A percentile compares a stretch with the other conserved stretches of the same genome.
phyloP scores from a whole-genome alignment of 2,329 filamentous ascomycete species.

The Neopestalotiopsis sp. region DNA sequence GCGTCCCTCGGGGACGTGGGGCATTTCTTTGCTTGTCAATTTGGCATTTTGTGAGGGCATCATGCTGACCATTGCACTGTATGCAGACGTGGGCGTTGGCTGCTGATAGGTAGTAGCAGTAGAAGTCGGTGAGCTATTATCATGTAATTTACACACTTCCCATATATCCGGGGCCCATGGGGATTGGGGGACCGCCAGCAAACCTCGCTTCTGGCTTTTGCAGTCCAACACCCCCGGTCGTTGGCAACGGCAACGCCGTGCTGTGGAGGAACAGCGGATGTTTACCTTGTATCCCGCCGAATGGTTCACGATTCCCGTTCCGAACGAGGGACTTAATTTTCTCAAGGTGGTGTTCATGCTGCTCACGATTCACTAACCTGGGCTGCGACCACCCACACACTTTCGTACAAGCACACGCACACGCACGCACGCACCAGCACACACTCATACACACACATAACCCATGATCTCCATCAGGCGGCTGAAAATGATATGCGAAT shows the following conservation, averaged over 20 bases:
- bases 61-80: constrained; percentile 2
- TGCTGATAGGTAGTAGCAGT: neutral
- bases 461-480: neutral
- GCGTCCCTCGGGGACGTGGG: too few species aligned
- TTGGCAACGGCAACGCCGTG: neutral
- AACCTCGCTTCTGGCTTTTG: neutral
- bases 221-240: neutral
- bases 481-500: neutral
- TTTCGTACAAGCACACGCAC: neutral
- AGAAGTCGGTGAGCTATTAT: constrained; percentile 4
- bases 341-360: neutral
- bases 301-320: neutral
- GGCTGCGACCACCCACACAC: neutral
- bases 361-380: neutral
- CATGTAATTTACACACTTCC: neutral
- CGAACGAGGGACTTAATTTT: neutral
- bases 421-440: neutral
- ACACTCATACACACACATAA: too few species aligned
- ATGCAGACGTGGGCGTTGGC: neutral
- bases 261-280: neutral
- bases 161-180: neutral
- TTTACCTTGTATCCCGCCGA: neutral
- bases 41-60: neutral
- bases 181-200: neutral
- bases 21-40: too few species aligned